Conservation (phyloP, 2,329 filamentous ascomycete species). For the Herpomyces periplanetae region DNA sequence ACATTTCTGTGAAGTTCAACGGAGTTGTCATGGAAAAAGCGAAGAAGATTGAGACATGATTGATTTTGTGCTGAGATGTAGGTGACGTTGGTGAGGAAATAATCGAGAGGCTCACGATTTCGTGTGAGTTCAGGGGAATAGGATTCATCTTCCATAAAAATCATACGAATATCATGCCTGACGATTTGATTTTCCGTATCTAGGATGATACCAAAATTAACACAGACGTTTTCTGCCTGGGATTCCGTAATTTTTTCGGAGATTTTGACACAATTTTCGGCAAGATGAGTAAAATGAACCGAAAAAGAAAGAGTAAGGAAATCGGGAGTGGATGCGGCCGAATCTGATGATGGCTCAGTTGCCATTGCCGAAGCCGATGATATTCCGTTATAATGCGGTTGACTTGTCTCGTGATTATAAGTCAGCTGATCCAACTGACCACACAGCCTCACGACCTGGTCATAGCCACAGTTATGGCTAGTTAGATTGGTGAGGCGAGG, state of each 20-base stretch:
- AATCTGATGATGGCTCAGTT: too few species aligned
- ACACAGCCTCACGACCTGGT: slow-evolving; percentile 3
- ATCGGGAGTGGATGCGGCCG: too few species aligned
- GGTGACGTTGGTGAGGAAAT: slow-evolving; percentile 4
- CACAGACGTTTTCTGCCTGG: too few species aligned
- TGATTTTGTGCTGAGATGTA: slow-evolving; percentile 4
- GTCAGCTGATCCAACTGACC: slow-evolving; percentile 7
- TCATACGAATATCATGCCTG: too few species aligned
- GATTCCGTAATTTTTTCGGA: too few species aligned
- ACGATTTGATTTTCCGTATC: too few species aligned
- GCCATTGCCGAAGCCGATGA: slow-evolving; percentile 9
- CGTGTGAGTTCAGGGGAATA: slow-evolving; percentile 3
- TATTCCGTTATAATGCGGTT: slow-evolving; percentile 8
- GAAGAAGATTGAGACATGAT: slow-evolving; percentile 1
- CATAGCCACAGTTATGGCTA: slow-evolving; percentile 6
- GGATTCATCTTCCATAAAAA: too few species aligned
- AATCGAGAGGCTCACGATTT: background rate
- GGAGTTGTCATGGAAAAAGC: slow-evolving; percentile 9
- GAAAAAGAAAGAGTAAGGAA: too few species aligned
- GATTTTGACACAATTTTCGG: too few species aligned
- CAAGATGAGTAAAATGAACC: too few species aligned
- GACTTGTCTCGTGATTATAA: slow-evolving; percentile 9
- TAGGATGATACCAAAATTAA: too few species aligned
- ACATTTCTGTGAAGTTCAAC: slow-evolving; percentile 16
- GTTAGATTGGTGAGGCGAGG: too few species aligned